Evolutionary conservation across 1,284 basidiomycete species (phyloP).

Genomic region (Phellopilus nigrolimitatus): DNA sequence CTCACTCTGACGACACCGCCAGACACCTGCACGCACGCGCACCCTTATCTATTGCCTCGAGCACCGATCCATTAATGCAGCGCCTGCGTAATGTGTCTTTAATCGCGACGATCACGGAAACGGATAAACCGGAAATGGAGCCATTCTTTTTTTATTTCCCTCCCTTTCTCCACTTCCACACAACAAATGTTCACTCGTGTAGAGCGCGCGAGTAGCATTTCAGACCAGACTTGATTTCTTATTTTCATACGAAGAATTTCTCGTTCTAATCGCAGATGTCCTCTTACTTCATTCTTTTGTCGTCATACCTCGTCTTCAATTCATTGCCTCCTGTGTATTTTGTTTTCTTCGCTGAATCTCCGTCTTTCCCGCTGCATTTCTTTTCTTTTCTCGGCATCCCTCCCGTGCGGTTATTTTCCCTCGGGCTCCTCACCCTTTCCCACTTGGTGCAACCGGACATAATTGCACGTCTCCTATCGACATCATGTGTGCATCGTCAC

Average conservation of each 20-base stretch:
- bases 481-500: too few relatives aligned
- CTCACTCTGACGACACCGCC: conserved; percentile 1
- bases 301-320: too few relatives aligned
- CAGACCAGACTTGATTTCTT: too few relatives aligned
- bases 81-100: neutral
- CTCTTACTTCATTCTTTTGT: too few relatives aligned
- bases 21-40: neutral
- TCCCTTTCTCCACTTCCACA: too few relatives aligned
- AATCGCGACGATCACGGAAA: conserved; percentile 1
- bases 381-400: neutral
- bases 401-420: neutral
- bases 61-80: neutral
- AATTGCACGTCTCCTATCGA: neutral
- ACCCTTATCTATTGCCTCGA: neutral
- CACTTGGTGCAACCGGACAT: neutral
- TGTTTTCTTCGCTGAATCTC: neutral
- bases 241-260: too few relatives aligned
- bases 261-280: too few relatives aligned
- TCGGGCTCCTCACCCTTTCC: neutral
- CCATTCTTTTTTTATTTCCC: neutral
- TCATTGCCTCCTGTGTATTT: neutral
- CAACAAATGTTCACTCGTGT: too few relatives aligned
- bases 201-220: too few relatives aligned
- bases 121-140: neutral
- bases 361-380: neutral